Evolutionary conservation across 352 stramenopile genomes (phyloP).

Genomic region (Blastocystis sp.): DNA sequence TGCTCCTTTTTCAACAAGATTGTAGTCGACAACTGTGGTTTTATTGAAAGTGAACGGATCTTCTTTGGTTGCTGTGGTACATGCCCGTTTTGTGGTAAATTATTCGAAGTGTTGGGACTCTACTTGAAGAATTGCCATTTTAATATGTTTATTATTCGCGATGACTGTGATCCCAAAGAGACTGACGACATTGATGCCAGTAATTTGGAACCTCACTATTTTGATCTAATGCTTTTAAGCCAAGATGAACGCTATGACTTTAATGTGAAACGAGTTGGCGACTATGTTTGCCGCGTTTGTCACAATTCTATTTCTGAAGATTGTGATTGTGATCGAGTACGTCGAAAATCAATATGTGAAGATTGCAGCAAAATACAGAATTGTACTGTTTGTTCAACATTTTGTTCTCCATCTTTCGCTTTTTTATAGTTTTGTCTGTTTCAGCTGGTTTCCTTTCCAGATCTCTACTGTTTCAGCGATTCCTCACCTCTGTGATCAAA

Average conservation of each 20-base stretch:
- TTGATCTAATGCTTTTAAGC: background rate
- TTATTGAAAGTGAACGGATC: constrained; percentile 4
- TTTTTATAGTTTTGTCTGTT: too few relatives aligned
- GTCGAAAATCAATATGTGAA: background rate
- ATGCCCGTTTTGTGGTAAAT: background rate
- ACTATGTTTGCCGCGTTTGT: constrained; percentile 8
- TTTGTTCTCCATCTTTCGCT: too few relatives aligned
- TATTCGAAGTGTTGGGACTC: background rate
- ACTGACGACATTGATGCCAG: background rate
- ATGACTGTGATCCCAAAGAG: background rate
- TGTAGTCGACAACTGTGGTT: background rate
- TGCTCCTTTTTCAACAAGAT: background rate
- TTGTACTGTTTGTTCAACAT: background rate
- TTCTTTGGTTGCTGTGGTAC: background rate
- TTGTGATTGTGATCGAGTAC: background rate
- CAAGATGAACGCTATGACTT: background rate
- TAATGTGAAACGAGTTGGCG: background rate
- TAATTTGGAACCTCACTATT: background rate
- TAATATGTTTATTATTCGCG: background rate
- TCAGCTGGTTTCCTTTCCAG: too few relatives aligned
- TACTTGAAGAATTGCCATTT: constrained; percentile 46
- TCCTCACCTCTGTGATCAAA: too few relatives aligned
- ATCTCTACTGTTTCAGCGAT: too few relatives aligned
- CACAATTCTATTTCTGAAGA: background rate
- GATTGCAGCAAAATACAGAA: background rate